Base-by-base conservation (phyloP, 2,329 filamentous ascomycete species). In the Xylariaceae sp. region DNA sequence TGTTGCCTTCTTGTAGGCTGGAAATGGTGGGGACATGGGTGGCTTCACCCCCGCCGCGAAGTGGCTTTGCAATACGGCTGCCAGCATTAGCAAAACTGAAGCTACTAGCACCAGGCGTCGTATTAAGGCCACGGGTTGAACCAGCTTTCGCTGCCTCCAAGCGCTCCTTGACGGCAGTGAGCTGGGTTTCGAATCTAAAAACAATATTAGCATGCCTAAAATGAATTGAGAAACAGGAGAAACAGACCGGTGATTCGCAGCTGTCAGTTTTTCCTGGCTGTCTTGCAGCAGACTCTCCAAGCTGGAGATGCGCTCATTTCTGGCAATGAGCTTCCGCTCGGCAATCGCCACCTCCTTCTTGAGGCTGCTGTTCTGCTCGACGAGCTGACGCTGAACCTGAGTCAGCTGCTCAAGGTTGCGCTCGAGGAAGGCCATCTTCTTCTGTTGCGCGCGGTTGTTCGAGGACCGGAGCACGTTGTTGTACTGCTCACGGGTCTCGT, bases 291-390 rank as follows among this genome's bases (percentile, higher is more conserved):
- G 79, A 71, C 84, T 88, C 78, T 99, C 94, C 51, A 99, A 80
- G 73, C 90, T 95, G 75, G 95, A 88, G 73, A 99, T 99, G 59
- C 94, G 89, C 81, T 99, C 94, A 72, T 97, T 97, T 68, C 94
- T 83, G 23, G 94, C 94, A 74, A 96, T 95, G 63, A 99, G 82
- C 77, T 99, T 99, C 69, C 94, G 86, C 80, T 99, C 94, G 0
- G 94, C 94, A 72, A 99, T 99, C 57, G 94, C 94, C 57, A 99
- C 94, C 77, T 99, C 94, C 81, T 99, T 97, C 86, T 99, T 99
- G 70, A 99, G 81, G 64, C 88, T 89, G 68, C 90, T 90, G 77
- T 99, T 99, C 76, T 99, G 94, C 79, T 99, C 94, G 37, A 99
- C 94, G 10, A 99, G 86, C 77, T 99, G 94, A 57, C 94, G 87